These are phyloP conservation scores for Cladosporium sp. DNA, from an alignment of 2,329 filamentous ascomycete genomes.

Conservation along the genomic window DNA sequence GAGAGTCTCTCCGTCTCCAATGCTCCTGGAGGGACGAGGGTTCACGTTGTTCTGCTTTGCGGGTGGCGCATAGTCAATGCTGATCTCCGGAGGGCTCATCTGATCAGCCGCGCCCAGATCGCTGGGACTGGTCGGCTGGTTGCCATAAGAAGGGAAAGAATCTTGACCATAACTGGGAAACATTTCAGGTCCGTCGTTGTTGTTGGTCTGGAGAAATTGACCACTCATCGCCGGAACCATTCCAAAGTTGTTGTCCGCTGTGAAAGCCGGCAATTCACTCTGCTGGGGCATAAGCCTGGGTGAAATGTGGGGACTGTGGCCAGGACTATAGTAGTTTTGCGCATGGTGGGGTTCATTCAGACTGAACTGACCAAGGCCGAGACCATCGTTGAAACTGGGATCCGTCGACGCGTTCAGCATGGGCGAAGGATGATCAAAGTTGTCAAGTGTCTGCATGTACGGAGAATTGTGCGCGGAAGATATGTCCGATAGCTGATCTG, in stretches of 20 bases:
- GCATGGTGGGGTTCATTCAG: constrained; percentile 63
- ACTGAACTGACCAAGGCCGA: constrained; percentile 77
- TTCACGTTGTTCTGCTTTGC: constrained; percentile 47
- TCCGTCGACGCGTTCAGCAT: constrained; percentile 73
- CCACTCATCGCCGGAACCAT: constrained; percentile 49
- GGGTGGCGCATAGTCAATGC: constrained; percentile 85
- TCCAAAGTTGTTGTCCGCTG: constrained; percentile 47
- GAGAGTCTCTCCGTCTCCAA: constrained; percentile 76
- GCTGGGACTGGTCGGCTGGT: constrained; percentile 30
- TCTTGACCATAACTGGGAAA: constrained; percentile 53
- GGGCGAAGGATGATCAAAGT: constrained; percentile 81
- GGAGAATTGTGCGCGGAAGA: constrained; percentile 84
- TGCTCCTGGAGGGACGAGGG: constrained; percentile 61
- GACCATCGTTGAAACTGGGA: constrained; percentile 72
- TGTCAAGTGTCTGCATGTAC: constrained; percentile 73
- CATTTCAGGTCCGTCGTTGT: constrained; percentile 49
- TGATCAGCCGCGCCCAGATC: constrained; percentile 69
- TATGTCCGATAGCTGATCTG: constrained; percentile 84
- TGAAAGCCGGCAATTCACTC: constrained; percentile 53
- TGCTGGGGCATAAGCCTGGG: constrained; percentile 65
- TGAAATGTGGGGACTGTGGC: constrained; percentile 70
- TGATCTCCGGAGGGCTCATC: constrained; percentile 92
- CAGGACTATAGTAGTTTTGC: constrained; percentile 54
- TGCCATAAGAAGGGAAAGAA: constrained; percentile 51
- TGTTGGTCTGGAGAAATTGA: constrained; percentile 46